These are phyloP conservation scores for Solanum paucissectum DNA, from an alignment of 257 asterid species.

Conservation along the genomic window DNA sequence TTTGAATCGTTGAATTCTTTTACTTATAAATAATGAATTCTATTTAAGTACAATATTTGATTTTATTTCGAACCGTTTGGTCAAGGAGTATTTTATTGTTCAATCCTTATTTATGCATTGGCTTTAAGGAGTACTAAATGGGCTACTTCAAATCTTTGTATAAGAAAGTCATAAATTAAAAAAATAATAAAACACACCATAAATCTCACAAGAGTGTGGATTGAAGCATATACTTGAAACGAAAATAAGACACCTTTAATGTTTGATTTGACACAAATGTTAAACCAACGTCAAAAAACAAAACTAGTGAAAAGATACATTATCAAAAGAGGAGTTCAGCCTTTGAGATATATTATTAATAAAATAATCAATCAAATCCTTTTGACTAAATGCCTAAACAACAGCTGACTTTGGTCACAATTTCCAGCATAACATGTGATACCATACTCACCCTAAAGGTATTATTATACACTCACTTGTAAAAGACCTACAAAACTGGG, in stretches of 20 bases:
- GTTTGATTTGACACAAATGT: not conserved
- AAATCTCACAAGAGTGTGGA: not conserved
- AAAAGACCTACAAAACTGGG: not conserved
- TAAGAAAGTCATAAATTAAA: too few relatives aligned
- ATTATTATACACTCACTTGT: not conserved
- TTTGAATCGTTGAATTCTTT: too few relatives aligned
- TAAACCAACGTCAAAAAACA: not conserved
- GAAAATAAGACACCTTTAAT: not conserved
- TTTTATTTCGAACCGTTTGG: too few relatives aligned
- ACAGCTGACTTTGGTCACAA: not conserved
- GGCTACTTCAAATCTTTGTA: too few relatives aligned
- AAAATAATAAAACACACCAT: not conserved
- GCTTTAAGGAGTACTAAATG: too few relatives aligned
- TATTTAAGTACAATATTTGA: too few relatives aligned
- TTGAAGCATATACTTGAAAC: not conserved
- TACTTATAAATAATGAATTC: too few relatives aligned
- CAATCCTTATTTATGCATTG: too few relatives aligned
- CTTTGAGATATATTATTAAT: not conserved
- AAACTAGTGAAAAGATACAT: not conserved
- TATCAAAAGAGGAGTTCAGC: not conserved
- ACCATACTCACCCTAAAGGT: not conserved
- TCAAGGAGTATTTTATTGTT: too few relatives aligned
- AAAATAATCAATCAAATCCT: not conserved
- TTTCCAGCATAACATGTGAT: not conserved
- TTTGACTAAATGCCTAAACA: not conserved